These are phyloP conservation scores for Blastocystis sp. DNA, from an alignment of 352 stramenopile species.

Conservation along the genomic window DNA sequence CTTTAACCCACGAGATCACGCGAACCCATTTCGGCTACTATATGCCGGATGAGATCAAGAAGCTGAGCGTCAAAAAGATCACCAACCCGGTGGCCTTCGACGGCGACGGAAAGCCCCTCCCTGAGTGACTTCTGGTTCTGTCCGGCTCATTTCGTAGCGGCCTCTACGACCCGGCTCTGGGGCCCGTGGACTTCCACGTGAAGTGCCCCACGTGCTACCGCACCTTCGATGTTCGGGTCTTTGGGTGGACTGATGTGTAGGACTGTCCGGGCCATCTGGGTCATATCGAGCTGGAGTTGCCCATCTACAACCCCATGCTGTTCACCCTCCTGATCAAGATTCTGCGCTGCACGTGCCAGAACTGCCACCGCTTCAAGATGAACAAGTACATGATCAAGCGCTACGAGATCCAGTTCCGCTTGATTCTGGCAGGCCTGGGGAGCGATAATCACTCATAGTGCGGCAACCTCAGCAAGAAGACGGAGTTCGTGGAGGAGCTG, in stretches of 20 bases:
- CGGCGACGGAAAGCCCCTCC: slow-evolving; percentile 86
- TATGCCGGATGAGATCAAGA: slow-evolving; percentile 91
- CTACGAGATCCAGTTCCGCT: slow-evolving; percentile 54
- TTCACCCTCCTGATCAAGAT: slow-evolving; percentile 90
- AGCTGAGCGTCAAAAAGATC: slow-evolving; percentile 92
- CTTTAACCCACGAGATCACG: slow-evolving; percentile 62
- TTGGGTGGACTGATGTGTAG: slow-evolving; percentile 71
- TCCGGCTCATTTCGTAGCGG: slow-evolving; percentile 72
- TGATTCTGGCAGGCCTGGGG: slow-evolving; percentile 4
- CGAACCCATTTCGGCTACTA: slow-evolving; percentile 87
- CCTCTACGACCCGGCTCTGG: slow-evolving; percentile 84
- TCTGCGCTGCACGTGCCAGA: slow-evolving; percentile 95
- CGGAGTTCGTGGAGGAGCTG: slow-evolving; percentile 73
- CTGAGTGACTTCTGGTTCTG: slow-evolving; percentile 73
- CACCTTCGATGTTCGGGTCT: slow-evolving; percentile 44
- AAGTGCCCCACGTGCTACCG: slow-evolving; percentile 84
- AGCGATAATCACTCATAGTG: background rate
- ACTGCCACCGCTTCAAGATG: slow-evolving; percentile 92
- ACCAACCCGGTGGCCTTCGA: slow-evolving; percentile 90
- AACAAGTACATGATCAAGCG: slow-evolving; percentile 40
- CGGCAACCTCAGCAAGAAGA: slow-evolving; percentile 16
- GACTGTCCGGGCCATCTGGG: slow-evolving; percentile 95
- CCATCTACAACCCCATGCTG: slow-evolving; percentile 94
- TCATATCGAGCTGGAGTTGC: slow-evolving; percentile 95
- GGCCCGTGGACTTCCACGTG: slow-evolving; percentile 84